Percentiles rank a stretch among this genome's conserved stretches.
Evolutionary conservation across 2,329 filamentous ascomycete species (phyloP).

Genomic region (Periconia macrospinosa): DNA sequence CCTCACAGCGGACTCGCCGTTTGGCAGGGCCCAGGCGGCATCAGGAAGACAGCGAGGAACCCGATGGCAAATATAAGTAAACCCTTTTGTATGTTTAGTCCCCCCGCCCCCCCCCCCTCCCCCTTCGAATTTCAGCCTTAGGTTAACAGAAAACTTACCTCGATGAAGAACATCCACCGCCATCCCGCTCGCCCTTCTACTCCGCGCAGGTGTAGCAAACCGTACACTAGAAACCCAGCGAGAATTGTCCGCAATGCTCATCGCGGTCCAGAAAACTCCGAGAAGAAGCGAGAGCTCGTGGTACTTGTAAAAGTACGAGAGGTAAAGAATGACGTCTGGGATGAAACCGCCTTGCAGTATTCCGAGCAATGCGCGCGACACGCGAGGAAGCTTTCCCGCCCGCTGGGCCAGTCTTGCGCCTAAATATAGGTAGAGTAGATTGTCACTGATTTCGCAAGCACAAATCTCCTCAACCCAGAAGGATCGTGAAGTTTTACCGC

Average conservation of each 20-base stretch:
- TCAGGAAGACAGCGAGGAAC: conserved; percentile 17
- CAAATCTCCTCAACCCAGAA: too few relatives aligned
- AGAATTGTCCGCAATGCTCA: conserved; percentile 35
- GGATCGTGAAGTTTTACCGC: too few relatives aligned
- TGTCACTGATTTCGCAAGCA: too few relatives aligned
- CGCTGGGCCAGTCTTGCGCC: conserved; percentile 68
- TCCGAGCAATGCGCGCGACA: conserved; percentile 42
- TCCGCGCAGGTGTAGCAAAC: conserved; percentile 41
- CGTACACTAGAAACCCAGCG: conserved; percentile 40
- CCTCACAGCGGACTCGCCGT: conserved; percentile 32
- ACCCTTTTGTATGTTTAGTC: conserved; percentile 14
- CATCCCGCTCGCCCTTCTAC: conserved; percentile 46
- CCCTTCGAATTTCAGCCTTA: conserved; percentile 37
- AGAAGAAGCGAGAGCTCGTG: conserved; percentile 44
- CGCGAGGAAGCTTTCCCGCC: conserved; percentile 41
- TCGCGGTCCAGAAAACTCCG: conserved; percentile 45
- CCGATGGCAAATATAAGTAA: conserved; percentile 19
- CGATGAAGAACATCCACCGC: conserved; percentile 49
- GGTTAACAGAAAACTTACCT: conserved; percentile 33
- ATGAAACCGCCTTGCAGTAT: conserved; percentile 55
- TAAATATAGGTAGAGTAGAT: conserved; percentile 31
- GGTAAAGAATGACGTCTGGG: conserved; percentile 63
- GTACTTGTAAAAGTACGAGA: conserved; percentile 52
- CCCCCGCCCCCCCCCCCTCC: conserved; percentile 23
- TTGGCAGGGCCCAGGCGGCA: conserved; percentile 26